Base-by-base conservation (phyloP, 805 yeast genomes). In the Starmerella sirachaensis region DNA sequence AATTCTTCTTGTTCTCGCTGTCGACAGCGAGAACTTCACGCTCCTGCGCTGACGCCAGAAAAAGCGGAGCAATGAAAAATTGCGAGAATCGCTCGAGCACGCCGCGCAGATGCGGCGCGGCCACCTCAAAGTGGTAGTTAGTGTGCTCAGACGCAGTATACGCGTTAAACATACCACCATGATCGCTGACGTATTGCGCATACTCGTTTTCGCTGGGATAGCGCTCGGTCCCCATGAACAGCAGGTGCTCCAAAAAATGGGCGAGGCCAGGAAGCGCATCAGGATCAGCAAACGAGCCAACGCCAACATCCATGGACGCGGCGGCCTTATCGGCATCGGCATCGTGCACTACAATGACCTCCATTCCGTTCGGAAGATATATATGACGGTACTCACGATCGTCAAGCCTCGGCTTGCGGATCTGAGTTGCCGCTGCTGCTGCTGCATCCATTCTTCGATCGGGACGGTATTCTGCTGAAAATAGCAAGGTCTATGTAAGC, bases 1-100 rank as follows among this genome's bases (percentile, higher is more conserved):
- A 64, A 56, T 88, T 88, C 62, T 91, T 88, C 57, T 85, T 88
- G 63, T 88, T 84, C 61, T 88, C 98, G 26, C 94, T 80, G 59
- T 88, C 95, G 8, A 88, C 97, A 1, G 97, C 97, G 46, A 76
- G 73, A 51, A 88, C 80, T 59, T 88, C 98, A 39, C 96, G 69
- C 54, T 85, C 94, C 54, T 84, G 82, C 54, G 95, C 78, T 45
- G 74, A 65, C 38, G 67, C 61, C 35, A 64, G 60, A 50, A 88
- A 88, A 49, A 88, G 63, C 1, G 98, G 98, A 20, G 72, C 58
- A 24, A 86, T 78, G 64, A 88, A 88, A 56, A 88, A 88, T 57
- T 88, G 97, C 4, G 94, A 72, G 58, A 88, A 88, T 50, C 97
- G 67, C 57, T 88, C 97, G 37, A 88, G 62, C 0, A 96, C 95